Conservation (phyloP, 148 eudicot genomes). For the Chenopodium suecicum region DNA sequence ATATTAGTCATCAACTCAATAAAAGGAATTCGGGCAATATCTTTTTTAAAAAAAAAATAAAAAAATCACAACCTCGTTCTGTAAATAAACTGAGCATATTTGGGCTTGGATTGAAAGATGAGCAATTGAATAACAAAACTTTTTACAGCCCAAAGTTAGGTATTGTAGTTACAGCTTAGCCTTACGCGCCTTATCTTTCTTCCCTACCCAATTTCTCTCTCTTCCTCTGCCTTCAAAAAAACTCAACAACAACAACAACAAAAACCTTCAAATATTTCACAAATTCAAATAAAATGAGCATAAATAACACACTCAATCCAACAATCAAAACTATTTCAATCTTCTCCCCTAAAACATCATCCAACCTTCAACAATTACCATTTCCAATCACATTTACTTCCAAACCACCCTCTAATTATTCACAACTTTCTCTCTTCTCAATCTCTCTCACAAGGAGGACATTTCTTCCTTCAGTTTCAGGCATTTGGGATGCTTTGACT, state of each 20-base stretch:
- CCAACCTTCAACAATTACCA: conserved; percentile 1
- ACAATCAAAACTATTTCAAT: conserved; percentile 6
- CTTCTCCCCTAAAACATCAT: background rate
- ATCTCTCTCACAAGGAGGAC: conserved; percentile 40
- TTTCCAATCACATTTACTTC: conserved; percentile 17
- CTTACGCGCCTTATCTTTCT: conserved; percentile 17
- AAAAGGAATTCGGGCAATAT: no score
- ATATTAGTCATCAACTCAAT: no score
- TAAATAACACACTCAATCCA: conserved; percentile 6
- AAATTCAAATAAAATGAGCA: conserved; percentile 13
- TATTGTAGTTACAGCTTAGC: background rate
- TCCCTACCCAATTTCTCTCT: background rate
- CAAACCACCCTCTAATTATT: background rate
- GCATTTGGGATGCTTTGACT: conserved; percentile 78
- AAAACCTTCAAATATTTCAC: background rate
- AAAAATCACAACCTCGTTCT: no score
- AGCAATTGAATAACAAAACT: background rate
- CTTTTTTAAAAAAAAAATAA: no score
- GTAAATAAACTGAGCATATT: no score
- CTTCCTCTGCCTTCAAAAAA: no score
- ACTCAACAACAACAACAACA: background rate
- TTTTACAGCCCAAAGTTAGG: no score
- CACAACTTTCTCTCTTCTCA: conserved; percentile 19
- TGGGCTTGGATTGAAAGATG: no score
- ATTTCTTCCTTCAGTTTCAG: conserved; percentile 61